Evolutionary conservation across 2,329 filamentous ascomycete genomes (phyloP).

Genomic region (Knoxdaviesia capensis): DNA sequence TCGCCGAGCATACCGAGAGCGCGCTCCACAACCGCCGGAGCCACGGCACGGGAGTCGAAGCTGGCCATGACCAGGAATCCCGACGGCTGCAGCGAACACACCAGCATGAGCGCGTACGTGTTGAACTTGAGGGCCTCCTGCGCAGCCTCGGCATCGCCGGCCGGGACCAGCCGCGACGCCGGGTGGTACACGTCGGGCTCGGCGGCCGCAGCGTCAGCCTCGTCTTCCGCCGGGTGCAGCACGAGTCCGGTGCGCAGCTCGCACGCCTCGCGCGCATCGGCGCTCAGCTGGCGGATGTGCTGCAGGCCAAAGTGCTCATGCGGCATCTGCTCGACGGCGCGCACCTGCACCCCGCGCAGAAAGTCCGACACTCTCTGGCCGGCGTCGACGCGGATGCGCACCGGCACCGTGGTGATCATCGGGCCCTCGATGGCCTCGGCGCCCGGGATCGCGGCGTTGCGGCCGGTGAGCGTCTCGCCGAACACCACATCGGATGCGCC

Average conservation of each 20-base stretch:
- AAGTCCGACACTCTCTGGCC: conserved; percentile 25
- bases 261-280: conserved; percentile 32
- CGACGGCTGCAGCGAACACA: conserved; percentile 36
- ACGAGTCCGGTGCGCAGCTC: conserved; percentile 34
- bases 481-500: conserved; percentile 33
- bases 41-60: conserved; percentile 41
- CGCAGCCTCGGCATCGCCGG: conserved; percentile 33
- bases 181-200: conserved; percentile 13
- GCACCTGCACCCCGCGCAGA: conserved; percentile 33
- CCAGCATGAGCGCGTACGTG: conserved; percentile 43
- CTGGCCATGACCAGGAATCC: conserved; percentile 41
- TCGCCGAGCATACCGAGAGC: conserved; percentile 30
- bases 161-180: conserved; percentile 30
- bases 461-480: conserved; percentile 37
- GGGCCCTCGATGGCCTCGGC: conserved; percentile 36
- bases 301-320: conserved; percentile 45
- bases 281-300: conserved; percentile 33
- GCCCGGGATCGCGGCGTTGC: conserved; percentile 25
- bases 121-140: conserved; percentile 39
- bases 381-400: conserved; percentile 25
- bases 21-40: conserved; percentile 26
- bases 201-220: conserved; percentile 6
- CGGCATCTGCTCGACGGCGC: conserved; percentile 35
- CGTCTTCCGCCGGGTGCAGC: conserved; percentile 22
- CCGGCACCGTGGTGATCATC: conserved; percentile 39